Evolutionary conservation across 306 rosid genomes (phyloP).

Genomic region (Corylus americana): DNA sequence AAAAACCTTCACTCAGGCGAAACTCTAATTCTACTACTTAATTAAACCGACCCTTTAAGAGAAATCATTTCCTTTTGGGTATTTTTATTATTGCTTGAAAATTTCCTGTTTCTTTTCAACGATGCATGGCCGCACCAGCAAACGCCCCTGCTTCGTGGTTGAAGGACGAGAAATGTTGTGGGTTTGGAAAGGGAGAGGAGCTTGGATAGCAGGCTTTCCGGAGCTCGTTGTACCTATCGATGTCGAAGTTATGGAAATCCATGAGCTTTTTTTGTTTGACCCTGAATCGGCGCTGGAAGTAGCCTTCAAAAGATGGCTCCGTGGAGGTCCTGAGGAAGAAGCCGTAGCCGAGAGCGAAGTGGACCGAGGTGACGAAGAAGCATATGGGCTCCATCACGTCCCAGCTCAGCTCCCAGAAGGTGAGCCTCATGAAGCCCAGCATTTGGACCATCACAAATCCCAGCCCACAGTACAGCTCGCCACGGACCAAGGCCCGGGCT

Average conservation of each 20-base stretch:
- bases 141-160: not conserved
- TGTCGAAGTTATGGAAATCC: constrained; percentile 51
- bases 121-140: not conserved
- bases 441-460: constrained; percentile 55
- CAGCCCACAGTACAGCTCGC: constrained; percentile 69
- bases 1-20: not conserved
- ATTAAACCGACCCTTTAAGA: not conserved
- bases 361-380: constrained; percentile 62
- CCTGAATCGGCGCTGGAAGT: constrained; percentile 51
- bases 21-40: not conserved
- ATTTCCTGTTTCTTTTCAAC: constrained; percentile 2
- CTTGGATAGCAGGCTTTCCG: constrained; percentile 48
- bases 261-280: constrained; percentile 60
- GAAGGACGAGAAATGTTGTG: not conserved
- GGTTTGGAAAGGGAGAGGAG: not conserved
- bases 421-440: constrained; percentile 72
- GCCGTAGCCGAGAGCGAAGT: constrained; percentile 53
- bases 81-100: not conserved
- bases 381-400: constrained; percentile 99
- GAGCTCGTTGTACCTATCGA: constrained; percentile 44
- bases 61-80: not conserved
- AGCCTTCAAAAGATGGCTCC: constrained; percentile 75
- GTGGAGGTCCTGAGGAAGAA: constrained; percentile 70
- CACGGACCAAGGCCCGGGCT: constrained; percentile 51
- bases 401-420: constrained; percentile 94